Conservation (phyloP, 257 asterid species). For the Oldenlandia corymbosa region DNA sequence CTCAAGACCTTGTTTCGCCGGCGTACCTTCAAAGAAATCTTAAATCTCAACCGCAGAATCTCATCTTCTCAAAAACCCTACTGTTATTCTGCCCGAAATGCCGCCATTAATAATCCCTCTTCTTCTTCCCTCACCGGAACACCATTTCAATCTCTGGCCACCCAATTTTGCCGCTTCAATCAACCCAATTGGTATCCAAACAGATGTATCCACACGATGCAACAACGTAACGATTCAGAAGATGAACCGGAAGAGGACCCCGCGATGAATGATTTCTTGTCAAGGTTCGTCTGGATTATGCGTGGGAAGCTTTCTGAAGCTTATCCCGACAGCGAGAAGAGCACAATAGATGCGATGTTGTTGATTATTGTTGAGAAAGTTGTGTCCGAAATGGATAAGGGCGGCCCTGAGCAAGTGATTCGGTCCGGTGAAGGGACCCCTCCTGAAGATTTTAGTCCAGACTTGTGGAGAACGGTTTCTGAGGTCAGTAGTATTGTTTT, state of each 20-base stretch:
- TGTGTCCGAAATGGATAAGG: constrained; percentile 58
- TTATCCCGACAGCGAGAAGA: constrained; percentile 60
- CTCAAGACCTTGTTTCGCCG: constrained; percentile 41
- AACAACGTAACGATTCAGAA: constrained; percentile 24
- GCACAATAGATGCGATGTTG: constrained; percentile 67
- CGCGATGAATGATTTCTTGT: constrained; percentile 62
- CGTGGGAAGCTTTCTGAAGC: constrained; percentile 57
- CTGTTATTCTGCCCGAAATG: constrained; percentile 23
- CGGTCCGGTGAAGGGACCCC: constrained; percentile 28
- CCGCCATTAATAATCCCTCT: constrained; percentile 16
- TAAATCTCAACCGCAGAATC: constrained; percentile 31
- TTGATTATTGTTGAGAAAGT: constrained; percentile 62
- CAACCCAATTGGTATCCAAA: constrained; percentile 10
- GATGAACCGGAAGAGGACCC: constrained; percentile 44
- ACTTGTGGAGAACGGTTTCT: constrained; percentile 82
- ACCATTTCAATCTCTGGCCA: constrained; percentile 13
- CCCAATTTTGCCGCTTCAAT: constrained; percentile 5
- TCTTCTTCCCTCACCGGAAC: constrained; percentile 11
- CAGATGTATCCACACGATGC: constrained; percentile 36
- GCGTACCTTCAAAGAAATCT: constrained; percentile 22
- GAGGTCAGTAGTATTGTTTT: constrained; percentile 70
- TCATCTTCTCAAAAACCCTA: constrained; percentile 18
- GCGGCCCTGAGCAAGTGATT: constrained; percentile 43
- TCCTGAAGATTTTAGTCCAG: constrained; percentile 61
- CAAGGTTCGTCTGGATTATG: constrained; percentile 87